Percentiles rank a stretch among this genome's conserved stretches.
phyloP scores from a whole-genome alignment of 2,329 filamentous ascomycete species.

The Neocucurbitaria cava region DNA sequence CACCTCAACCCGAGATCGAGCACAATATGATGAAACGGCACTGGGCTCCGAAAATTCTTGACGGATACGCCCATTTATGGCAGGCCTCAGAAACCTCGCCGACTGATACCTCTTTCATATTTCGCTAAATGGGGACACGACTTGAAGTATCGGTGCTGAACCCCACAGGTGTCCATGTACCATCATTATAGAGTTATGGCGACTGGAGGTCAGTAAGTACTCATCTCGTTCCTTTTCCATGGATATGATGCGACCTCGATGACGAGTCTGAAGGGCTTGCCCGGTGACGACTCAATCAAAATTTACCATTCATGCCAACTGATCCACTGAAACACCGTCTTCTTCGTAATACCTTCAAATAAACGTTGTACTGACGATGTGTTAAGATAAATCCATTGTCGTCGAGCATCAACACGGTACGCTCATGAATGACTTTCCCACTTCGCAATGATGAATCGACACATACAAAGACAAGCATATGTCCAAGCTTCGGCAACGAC shows the following conservation, averaged over 20 bases:
- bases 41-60: conserved; percentile 93
- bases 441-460: conserved; percentile 77
- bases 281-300: conserved; percentile 69
- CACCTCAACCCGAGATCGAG: conserved; percentile 9
- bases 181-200: not conserved
- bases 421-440: conserved; percentile 12
- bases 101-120: conserved; percentile 70
- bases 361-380: conserved; percentile 8
- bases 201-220: conserved; percentile 24
- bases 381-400: conserved; percentile 11
- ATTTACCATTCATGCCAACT: conserved; percentile 74
- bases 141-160: conserved; percentile 17
- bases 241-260: conserved; percentile 65
- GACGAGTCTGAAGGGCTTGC: conserved; percentile 78
- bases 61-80: conserved; percentile 85
- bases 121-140: not conserved
- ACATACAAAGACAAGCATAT: conserved; percentile 93
- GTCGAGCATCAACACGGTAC: conserved; percentile 25
- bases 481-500: conserved; percentile 76
- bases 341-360: conserved; percentile 1
- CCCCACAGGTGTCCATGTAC: not conserved
- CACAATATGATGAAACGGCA: conserved; percentile 82
- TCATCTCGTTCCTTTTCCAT: conserved; percentile 6
- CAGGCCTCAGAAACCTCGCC: conserved; percentile 99
- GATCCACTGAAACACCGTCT: conserved; percentile 16